These are phyloP conservation scores for Apocynum venetum DNA, from an alignment of 257 asterid species.

Conservation along the genomic window DNA sequence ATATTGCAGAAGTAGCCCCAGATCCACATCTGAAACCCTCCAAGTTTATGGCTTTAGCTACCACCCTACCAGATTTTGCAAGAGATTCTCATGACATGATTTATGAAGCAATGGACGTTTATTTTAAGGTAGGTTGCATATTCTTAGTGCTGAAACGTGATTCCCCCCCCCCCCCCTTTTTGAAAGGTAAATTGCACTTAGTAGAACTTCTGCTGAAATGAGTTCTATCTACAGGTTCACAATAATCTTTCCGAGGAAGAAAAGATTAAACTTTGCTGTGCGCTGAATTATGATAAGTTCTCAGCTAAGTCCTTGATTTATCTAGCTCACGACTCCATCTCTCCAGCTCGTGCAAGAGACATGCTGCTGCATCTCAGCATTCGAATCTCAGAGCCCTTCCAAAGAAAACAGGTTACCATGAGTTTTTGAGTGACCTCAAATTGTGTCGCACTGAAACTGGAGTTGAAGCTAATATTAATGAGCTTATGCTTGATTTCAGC, in stretches of 20 bases:
- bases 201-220: too few species aligned
- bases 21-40: constrained; percentile 43
- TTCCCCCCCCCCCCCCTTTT: too few species aligned
- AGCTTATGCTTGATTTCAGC: too few species aligned
- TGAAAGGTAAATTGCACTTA: too few species aligned
- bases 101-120: constrained; percentile 42
- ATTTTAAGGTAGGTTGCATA: constrained; percentile 41
- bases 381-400: constrained; percentile 18
- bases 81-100: constrained; percentile 50
- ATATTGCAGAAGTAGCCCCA: constrained; percentile 60
- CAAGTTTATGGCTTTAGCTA: constrained; percentile 42
- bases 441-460: background rate
- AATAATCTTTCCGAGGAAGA: constrained; percentile 37
- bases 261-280: constrained; percentile 39
- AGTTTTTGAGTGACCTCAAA: background rate
- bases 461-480: background rate
- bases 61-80: constrained; percentile 41
- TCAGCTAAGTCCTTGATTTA: constrained; percentile 26
- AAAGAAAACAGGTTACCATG: constrained; percentile 2
- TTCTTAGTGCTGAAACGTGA: too few species aligned
- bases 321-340: constrained; percentile 28
- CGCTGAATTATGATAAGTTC: constrained; percentile 41
- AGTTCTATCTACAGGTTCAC: constrained; percentile 36
- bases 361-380: constrained; percentile 23
- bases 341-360: constrained; percentile 34